Evolutionary conservation across 2,329 filamentous ascomycete species (phyloP), one percentile per base, ranked within the genome.

Genomic region (Fusarium nanum): DNA sequence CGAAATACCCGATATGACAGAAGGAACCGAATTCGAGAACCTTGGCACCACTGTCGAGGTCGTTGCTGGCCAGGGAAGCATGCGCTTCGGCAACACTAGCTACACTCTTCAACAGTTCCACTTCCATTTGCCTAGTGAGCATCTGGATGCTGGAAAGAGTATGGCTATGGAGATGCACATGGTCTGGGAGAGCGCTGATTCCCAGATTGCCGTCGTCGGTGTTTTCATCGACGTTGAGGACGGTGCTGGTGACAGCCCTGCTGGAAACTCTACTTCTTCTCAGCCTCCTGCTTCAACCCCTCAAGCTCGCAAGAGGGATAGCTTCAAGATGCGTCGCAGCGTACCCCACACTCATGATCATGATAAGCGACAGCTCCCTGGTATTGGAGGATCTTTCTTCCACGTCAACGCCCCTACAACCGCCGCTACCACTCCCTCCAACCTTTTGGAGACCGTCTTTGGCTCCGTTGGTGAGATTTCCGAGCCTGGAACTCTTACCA

Each of bases 111-210:
- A 78, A 40, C 87, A 89, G 72, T 89, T 88, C 78, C 87, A 89
- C 76, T 87, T 89, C 78, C 88, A 89, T 75, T 84, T 86, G 0
- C 87, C 88, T 1, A 86, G 85, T 46, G 88, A 90, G 79, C 88
- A 90, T 70, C 81, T 83, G 34, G 79, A 89, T 73, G 70, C 81
- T 76, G 76, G 82, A 27, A 71, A 68, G 10, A 77, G 75, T 40
- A 70, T 69, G 56, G 73, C 76, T 10, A 77, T 77, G 77, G 68
- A 80, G 73, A 71, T 74, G 66, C 75, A 78, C 50, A 75, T 78
- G 71, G 77, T 78, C 22, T 78, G 76, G 74, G 55, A 75, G 47
- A 71, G 71, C 2, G 60, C 50, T 0, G 70, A 60, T 9, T 45
- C 59, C 2, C 32, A 75, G 22, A 63, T 80, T 18, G 76, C 78